These are phyloP conservation scores for Curvularia lunata DNA, from an alignment of 2,329 filamentous ascomycete genomes.

Conservation along the genomic window DNA sequence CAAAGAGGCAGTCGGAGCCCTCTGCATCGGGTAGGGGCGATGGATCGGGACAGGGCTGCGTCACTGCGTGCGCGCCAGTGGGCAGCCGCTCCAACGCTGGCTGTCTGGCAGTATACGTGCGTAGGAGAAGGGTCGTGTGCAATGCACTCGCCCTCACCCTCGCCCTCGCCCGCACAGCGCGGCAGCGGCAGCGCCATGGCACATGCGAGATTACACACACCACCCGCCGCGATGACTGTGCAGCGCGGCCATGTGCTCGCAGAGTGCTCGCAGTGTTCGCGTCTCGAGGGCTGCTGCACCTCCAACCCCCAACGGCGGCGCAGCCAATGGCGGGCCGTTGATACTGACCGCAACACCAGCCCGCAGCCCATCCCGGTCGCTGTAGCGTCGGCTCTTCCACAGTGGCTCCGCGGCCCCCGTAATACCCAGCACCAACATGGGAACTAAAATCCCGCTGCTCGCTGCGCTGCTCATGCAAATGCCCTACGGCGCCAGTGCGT, in stretches of 20 bases:
- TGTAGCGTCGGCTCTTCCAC: constrained; percentile 22
- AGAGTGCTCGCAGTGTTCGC: background rate
- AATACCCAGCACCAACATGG: constrained; percentile 21
- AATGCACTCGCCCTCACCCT: too few relatives aligned
- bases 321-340: constrained; percentile 22
- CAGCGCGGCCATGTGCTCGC: too few relatives aligned
- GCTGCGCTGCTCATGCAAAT: too few relatives aligned
- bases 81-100: too few relatives aligned
- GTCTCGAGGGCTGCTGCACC: background rate
- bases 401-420: constrained; percentile 27
- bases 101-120: too few relatives aligned
- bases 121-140: too few relatives aligned
- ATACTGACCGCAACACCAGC: constrained; percentile 25
- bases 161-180: too few relatives aligned
- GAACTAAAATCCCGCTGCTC: constrained; percentile 33
- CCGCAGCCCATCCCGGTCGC: constrained; percentile 14
- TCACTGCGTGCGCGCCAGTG: constrained; percentile 17
- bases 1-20: constrained; percentile 11
- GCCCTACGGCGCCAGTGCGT: constrained; percentile 12
- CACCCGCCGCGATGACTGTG: too few relatives aligned
- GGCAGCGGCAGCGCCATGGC: too few relatives aligned
- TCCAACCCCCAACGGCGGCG: background rate
- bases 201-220: too few relatives aligned
- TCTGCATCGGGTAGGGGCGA: constrained; percentile 18
- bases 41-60: constrained; percentile 18